A percentile compares a stretch with the other conserved stretches of the same genome.
These are phyloP conservation scores for Vitis hybrid DNA, from an alignment of 177 flowering plant species.

Conservation along the genomic window DNA sequence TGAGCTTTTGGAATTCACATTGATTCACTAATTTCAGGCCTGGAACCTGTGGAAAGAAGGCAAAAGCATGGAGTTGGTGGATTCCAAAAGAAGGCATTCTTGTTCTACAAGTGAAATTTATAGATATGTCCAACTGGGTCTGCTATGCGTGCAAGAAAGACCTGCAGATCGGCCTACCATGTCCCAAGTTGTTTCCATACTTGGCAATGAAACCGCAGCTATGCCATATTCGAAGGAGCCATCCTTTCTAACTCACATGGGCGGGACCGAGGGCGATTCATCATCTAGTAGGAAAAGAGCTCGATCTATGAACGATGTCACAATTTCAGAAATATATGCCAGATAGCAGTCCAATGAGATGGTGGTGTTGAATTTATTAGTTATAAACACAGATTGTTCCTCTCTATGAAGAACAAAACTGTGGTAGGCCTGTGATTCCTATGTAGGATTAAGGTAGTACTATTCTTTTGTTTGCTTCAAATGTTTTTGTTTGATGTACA, in stretches of 20 bases:
- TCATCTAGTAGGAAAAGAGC: background rate
- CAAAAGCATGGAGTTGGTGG: slow-evolving; percentile 15
- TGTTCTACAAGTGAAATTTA: background rate
- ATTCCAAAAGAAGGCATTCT: background rate
- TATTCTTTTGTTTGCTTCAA: too few relatives aligned
- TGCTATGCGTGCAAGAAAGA: slow-evolving; percentile 20
- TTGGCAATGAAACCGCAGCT: slow-evolving; percentile 5
- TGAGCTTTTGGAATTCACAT: too few relatives aligned
- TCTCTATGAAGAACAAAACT: too few relatives aligned
- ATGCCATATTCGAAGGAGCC: slow-evolving; percentile 14
- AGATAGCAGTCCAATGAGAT: too few relatives aligned
- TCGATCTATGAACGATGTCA: background rate
- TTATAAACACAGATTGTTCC: too few relatives aligned
- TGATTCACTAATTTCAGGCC: slow-evolving; percentile 1
- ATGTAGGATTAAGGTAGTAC: too few relatives aligned
- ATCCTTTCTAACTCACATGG: background rate
- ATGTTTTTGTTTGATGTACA: too few relatives aligned
- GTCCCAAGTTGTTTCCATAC: slow-evolving; percentile 12
- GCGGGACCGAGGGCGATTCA: too few relatives aligned
- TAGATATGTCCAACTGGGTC: slow-evolving; percentile 7
- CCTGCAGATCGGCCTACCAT: slow-evolving; percentile 17
- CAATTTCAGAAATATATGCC: background rate
- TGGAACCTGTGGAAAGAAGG: slow-evolving; percentile 19
- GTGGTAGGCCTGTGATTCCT: too few relatives aligned
- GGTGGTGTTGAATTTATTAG: too few relatives aligned